Evolutionary conservation across 1,139 yeast genomes (phyloP).

Genomic region (Taiozyma onychis): DNA sequence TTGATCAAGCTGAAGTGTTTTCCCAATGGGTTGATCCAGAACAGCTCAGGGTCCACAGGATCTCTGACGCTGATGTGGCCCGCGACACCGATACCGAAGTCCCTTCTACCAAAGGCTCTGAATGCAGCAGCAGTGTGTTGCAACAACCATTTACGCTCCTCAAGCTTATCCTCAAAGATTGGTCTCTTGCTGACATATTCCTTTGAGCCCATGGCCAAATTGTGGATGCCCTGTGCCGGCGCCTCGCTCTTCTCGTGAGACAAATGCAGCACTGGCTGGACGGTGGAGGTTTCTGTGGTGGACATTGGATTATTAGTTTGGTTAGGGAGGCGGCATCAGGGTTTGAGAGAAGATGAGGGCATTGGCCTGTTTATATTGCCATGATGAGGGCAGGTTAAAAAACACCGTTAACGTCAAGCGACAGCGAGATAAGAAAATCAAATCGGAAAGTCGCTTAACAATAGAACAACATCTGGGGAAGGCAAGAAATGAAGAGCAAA

Average conservation of each 20-base stretch:
- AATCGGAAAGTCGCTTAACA: not conserved
- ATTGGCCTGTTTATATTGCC: not conserved
- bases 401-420: not conserved
- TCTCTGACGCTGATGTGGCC: constrained; percentile 81
- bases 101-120: constrained; percentile 68
- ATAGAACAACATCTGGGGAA: too few species aligned
- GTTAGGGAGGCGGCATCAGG: not conserved
- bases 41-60: constrained; percentile 63
- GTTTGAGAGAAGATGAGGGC: not conserved
- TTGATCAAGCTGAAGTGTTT: constrained; percentile 64
- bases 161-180: constrained; percentile 41
- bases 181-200: constrained; percentile 39
- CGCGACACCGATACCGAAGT: constrained; percentile 71
- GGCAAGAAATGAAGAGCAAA: too few species aligned
- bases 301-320: constrained; percentile 1
- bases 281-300: constrained; percentile 9
- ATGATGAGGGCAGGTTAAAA: not conserved
- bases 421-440: not conserved
- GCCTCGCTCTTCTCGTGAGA: not conserved
- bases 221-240: constrained; percentile 18
- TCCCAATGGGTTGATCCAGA: constrained; percentile 79
- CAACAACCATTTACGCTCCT: constrained; percentile 55
- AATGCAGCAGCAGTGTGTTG: constrained; percentile 84
- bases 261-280: constrained; percentile 11
- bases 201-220: constrained; percentile 16